These are phyloP conservation scores for Moniliella sp. DNA, from an alignment of 1,284 basidiomycete genomes.

Conservation along the genomic window DNA sequence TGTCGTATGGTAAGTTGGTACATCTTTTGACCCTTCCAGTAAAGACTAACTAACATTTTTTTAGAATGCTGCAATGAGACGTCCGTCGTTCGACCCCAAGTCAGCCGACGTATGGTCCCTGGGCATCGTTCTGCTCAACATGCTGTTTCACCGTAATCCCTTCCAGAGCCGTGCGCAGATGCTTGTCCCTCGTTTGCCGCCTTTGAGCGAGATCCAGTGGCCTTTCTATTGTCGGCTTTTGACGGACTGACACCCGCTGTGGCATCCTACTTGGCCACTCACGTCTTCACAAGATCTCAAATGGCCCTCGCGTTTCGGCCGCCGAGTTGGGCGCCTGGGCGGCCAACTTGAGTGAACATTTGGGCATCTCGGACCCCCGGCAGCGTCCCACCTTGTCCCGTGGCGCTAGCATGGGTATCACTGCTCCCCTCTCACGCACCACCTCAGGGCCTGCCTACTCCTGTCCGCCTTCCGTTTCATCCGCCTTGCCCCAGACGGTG, in stretches of 20 bases:
- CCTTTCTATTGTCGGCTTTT: constrained; percentile 72
- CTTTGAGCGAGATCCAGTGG: constrained; percentile 56
- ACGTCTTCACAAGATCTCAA: too few relatives aligned
- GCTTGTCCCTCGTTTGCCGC: constrained; percentile 52
- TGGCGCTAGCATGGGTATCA: too few relatives aligned
- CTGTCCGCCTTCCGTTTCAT: too few relatives aligned
- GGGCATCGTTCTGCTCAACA: constrained; percentile 92
- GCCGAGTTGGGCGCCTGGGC: constrained; percentile 69
- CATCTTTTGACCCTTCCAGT: constrained; percentile 43
- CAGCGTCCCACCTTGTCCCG: too few relatives aligned
- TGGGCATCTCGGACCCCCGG: too few relatives aligned
- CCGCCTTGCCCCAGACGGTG: too few relatives aligned
- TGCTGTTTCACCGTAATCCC: constrained; percentile 93
- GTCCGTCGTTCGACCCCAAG: constrained; percentile 67
- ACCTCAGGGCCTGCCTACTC: too few relatives aligned
- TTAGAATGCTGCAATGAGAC: constrained; percentile 90
- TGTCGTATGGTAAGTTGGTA: too few relatives aligned
- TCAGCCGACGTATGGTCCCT: constrained; percentile 96
- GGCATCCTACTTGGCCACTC: constrained; percentile 61
- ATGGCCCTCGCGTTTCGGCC: constrained; percentile 71
- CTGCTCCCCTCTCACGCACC: too few relatives aligned
- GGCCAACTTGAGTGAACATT: constrained; percentile 48
- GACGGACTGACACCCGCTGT: constrained; percentile 69
- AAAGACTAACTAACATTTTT: not conserved
- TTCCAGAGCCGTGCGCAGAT: constrained; percentile 80